phyloP scores from a whole-genome alignment of 768 basidiomycete species.

The Serendipita vermifera region DNA sequence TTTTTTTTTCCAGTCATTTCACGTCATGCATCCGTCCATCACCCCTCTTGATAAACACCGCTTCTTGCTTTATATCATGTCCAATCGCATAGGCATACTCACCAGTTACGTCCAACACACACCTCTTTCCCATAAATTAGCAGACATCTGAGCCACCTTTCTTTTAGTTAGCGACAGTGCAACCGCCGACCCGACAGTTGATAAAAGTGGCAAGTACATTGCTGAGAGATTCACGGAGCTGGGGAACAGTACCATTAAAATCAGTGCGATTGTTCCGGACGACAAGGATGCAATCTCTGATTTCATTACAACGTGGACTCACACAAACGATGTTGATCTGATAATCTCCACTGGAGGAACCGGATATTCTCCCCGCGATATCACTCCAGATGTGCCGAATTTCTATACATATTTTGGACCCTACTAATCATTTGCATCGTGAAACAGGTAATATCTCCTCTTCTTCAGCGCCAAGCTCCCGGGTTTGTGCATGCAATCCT shows the following conservation, averaged over 20 bases:
- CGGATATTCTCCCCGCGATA: slow-evolving; percentile 68
- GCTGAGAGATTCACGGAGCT: slow-evolving; percentile 31
- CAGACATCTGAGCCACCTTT: too few species aligned
- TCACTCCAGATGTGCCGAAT: slow-evolving; percentile 74
- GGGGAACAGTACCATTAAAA: slow-evolving; percentile 5
- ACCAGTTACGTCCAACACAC: too few species aligned
- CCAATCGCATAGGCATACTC: too few species aligned
- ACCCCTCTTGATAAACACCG: too few species aligned
- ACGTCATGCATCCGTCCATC: too few species aligned
- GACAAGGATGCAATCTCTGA: slow-evolving; percentile 39
- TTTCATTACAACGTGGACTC: slow-evolving; percentile 35
- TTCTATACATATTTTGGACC: not conserved
- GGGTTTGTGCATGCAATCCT: slow-evolving; percentile 68
- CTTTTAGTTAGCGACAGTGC: slow-evolving; percentile 77
- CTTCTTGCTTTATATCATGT: too few species aligned
- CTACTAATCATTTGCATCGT: not conserved
- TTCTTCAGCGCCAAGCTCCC: slow-evolving; percentile 28
- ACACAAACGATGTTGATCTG: slow-evolving; percentile 44
- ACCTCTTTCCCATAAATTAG: too few species aligned
- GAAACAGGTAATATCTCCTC: slow-evolving; percentile 19
- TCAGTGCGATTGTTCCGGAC: slow-evolving; percentile 47
- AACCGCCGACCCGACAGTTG: slow-evolving; percentile 33
- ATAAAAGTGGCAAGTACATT: slow-evolving; percentile 57
- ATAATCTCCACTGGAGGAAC: slow-evolving; percentile 81
- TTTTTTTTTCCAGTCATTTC: too few species aligned